Evolutionary conservation across 257 asterid species (phyloP).

Genomic region (Echium plantagineum): DNA sequence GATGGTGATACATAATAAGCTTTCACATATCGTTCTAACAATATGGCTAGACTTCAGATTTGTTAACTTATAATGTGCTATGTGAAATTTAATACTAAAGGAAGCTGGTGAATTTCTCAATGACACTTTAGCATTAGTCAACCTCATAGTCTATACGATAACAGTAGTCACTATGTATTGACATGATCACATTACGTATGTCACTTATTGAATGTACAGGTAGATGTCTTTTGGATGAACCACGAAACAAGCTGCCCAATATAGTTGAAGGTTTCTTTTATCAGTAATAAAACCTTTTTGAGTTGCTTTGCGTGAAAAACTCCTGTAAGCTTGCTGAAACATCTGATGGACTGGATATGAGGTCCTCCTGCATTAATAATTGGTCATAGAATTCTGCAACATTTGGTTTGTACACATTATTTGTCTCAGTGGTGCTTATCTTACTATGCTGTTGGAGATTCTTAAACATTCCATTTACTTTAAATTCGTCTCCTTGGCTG

Average conservation of each 20-base stretch:
- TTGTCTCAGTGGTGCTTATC: neutral
- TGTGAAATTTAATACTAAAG: neutral
- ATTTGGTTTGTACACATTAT: slow-evolving; percentile 3
- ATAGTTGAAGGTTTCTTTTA: neutral
- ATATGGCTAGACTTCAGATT: no score
- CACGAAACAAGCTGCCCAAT: neutral
- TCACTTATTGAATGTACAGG: neutral
- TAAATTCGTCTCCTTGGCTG: slow-evolving; percentile 3
- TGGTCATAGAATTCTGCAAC: slow-evolving; percentile 19
- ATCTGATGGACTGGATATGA: slow-evolving; percentile 15
- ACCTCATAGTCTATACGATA: neutral
- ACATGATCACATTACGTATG: neutral
- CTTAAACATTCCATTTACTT: slow-evolving; percentile 6
- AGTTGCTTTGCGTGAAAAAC: slow-evolving; percentile 18
- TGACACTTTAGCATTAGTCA: neutral
- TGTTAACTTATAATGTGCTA: neutral
- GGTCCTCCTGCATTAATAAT: slow-evolving; percentile 10
- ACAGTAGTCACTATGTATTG: neutral
- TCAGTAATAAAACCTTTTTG: slow-evolving; percentile 16
- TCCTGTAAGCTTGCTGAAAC: slow-evolving; percentile 20
- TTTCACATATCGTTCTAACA: no score
- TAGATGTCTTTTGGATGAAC: neutral
- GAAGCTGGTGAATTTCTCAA: neutral
- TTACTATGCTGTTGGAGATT: slow-evolving; percentile 7
- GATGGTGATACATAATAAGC: no score